phyloP scores from a whole-genome alignment of 495 filamentous ascomycete genomes.

The Penicillium argentinense region DNA sequence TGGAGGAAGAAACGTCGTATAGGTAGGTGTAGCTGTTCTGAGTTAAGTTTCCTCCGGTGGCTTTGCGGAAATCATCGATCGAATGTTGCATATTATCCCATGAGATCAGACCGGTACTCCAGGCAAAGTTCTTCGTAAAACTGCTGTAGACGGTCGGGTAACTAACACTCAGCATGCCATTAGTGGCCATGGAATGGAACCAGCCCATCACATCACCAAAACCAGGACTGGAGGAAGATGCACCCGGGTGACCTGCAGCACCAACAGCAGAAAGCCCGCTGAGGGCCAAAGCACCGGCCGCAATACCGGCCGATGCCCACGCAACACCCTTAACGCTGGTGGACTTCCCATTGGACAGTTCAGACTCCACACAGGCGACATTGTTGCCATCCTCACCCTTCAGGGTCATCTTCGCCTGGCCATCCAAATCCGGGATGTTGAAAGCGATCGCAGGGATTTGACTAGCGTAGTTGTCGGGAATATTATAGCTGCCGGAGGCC shows the following conservation, averaged over 20 bases:
- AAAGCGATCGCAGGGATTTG: slow-evolving; percentile 91
- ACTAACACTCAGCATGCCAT: slow-evolving; percentile 89
- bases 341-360: slow-evolving; percentile 85
- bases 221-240: slow-evolving; percentile 70
- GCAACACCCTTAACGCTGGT: slow-evolving; percentile 71
- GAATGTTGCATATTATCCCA: slow-evolving; percentile 77
- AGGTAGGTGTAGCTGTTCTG: slow-evolving; percentile 74
- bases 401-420: slow-evolving; percentile 77
- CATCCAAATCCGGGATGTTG: slow-evolving; percentile 85
- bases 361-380: slow-evolving; percentile 81
- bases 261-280: slow-evolving; percentile 70
- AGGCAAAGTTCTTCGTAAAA: slow-evolving; percentile 90
- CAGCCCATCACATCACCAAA: slow-evolving; percentile 85
- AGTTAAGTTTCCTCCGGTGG: slow-evolving; percentile 86
- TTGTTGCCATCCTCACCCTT: slow-evolving; percentile 59
- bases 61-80: slow-evolving; percentile 80
- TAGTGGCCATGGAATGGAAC: slow-evolving; percentile 93
- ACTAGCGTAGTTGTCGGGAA: slow-evolving; percentile 67
- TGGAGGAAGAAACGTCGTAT: slow-evolving; percentile 55
- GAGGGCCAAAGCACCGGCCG: slow-evolving; percentile 78
- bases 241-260: slow-evolving; percentile 62
- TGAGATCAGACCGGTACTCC: slow-evolving; percentile 80
- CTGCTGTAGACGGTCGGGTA: slow-evolving; percentile 84
- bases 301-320: slow-evolving; percentile 82
- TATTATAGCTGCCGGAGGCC: slow-evolving; percentile 64